These are phyloP conservation scores for Escovopsis sp. DNA, from an alignment of 2,329 filamentous ascomycete species.

Conservation along the genomic window DNA sequence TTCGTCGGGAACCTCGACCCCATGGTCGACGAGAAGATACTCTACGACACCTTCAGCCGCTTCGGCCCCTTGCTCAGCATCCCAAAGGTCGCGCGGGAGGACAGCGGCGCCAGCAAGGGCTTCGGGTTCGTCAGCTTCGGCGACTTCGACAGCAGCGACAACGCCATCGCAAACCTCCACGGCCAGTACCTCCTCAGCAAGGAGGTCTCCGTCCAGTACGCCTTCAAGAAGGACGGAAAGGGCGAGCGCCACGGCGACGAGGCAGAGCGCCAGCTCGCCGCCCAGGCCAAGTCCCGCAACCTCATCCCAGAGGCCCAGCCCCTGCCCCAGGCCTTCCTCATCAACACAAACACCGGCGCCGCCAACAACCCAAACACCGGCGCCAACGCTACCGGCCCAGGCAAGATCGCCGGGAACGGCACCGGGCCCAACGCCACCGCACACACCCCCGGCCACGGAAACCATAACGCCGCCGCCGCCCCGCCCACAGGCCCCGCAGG, in stretches of 20 bases:
- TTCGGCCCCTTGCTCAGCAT: conserved; percentile 75
- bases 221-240: conserved; percentile 98
- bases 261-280: conserved; percentile 80
- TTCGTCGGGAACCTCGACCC: conserved; percentile 93
- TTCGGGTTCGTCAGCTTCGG: conserved; percentile 93
- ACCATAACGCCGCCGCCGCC: conserved; percentile 6
- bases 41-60: conserved; percentile 86
- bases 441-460: conserved; percentile 12
- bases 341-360: conserved; percentile 4
- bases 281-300: conserved; percentile 87
- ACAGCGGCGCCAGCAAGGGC: conserved; percentile 77
- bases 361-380: neutral
- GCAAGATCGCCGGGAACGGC: no score
- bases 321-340: conserved; percentile 58
- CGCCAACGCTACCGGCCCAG: no score
- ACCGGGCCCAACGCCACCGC: neutral
- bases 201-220: conserved; percentile 91
- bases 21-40: conserved; percentile 87
- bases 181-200: conserved; percentile 96
- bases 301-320: conserved; percentile 69
- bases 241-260: conserved; percentile 91
- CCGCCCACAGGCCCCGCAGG: conserved; percentile 12
- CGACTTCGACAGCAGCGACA: conserved; percentile 86
- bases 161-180: conserved; percentile 83
- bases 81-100: conserved; percentile 87